Percentiles rank a stretch among this genome's conserved stretches.
Conservation (phyloP, 1,139 yeast genomes). For the Sugiyamaella neomexicana region DNA sequence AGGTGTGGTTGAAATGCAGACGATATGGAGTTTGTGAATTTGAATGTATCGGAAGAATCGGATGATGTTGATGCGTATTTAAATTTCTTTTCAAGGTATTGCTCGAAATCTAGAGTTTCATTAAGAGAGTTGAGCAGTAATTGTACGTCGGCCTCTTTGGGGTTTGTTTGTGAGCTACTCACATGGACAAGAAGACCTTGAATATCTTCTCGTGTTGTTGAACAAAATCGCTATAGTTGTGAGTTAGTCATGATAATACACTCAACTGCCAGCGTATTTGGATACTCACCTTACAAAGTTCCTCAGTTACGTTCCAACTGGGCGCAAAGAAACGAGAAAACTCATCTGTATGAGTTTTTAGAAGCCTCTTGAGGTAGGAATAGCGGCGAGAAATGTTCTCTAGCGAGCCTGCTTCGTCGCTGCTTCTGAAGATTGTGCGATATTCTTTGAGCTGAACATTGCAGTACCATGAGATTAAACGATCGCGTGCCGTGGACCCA, state of each 20-base stretch:
- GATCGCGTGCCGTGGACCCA: conserved; percentile 52
- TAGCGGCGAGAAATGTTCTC: conserved; percentile 83
- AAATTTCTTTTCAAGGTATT: conserved; percentile 61
- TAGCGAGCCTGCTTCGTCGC: conserved; percentile 91
- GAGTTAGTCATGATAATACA: too few species aligned
- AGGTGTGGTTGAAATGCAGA: conserved; percentile 82
- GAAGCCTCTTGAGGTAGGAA: conserved; percentile 72
- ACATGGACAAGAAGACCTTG: conserved; percentile 43
- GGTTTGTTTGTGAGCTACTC: conserved; percentile 34
- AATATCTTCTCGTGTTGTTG: conserved; percentile 65
- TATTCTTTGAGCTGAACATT: conserved; percentile 71
- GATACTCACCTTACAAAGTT: conserved; percentile 47
- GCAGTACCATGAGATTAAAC: conserved; percentile 73
- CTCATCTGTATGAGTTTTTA: conserved; percentile 58
- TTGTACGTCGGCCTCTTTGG: conserved; percentile 52
- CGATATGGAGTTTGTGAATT: conserved; percentile 56
- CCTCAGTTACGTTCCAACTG: conserved; percentile 68
- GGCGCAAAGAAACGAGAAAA: conserved; percentile 61
- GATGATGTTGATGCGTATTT: conserved; percentile 22
- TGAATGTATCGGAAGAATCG: neutral
- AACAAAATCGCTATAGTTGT: conserved; percentile 6
- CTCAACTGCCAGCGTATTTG: too few species aligned
- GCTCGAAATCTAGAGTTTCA: conserved; percentile 77
- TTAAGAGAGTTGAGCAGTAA: conserved; percentile 59
- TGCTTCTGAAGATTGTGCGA: conserved; percentile 65